Evolutionary conservation across 2,329 filamentous ascomycete species (phyloP).

Genomic region (Penicillium sp.): DNA sequence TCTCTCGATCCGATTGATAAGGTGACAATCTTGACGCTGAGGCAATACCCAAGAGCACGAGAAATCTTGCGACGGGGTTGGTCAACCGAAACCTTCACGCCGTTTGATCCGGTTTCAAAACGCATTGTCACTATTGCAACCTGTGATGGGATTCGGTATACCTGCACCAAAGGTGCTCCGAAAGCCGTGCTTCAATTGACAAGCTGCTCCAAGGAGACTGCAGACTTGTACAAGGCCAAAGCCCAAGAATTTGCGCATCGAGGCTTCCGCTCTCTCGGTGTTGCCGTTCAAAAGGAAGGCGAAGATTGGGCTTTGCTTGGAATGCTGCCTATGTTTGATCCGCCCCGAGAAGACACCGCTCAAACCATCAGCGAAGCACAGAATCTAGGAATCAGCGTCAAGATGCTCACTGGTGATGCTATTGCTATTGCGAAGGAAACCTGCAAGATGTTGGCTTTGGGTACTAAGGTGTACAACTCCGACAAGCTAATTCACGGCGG

Average conservation of each 20-base stretch:
- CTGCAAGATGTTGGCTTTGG: constrained; percentile 76
- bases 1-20: constrained; percentile 78
- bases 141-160: constrained; percentile 67
- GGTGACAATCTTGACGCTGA: constrained; percentile 71
- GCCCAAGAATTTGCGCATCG: constrained; percentile 72
- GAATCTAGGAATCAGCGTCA: constrained; percentile 72
- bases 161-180: constrained; percentile 74
- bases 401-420: constrained; percentile 79
- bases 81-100: constrained; percentile 72
- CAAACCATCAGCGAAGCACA: constrained; percentile 75
- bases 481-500: constrained; percentile 74
- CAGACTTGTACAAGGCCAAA: constrained; percentile 68
- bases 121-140: constrained; percentile 70
- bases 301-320: constrained; percentile 72
- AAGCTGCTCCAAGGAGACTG: constrained; percentile 64
- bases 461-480: constrained; percentile 79
- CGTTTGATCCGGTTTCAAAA: constrained; percentile 74
- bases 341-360: constrained; percentile 74
- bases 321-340: constrained; percentile 79
- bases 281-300: constrained; percentile 74
- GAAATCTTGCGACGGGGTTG: constrained; percentile 73
- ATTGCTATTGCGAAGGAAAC: constrained; percentile 79
- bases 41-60: constrained; percentile 71
- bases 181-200: constrained; percentile 71
- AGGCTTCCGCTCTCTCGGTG: constrained; percentile 76